Evolutionary conservation across 805 yeast species (phyloP), one percentile per base, ranked within the genome.

Genomic region (Sugiyamaella lignohabitans): DNA sequence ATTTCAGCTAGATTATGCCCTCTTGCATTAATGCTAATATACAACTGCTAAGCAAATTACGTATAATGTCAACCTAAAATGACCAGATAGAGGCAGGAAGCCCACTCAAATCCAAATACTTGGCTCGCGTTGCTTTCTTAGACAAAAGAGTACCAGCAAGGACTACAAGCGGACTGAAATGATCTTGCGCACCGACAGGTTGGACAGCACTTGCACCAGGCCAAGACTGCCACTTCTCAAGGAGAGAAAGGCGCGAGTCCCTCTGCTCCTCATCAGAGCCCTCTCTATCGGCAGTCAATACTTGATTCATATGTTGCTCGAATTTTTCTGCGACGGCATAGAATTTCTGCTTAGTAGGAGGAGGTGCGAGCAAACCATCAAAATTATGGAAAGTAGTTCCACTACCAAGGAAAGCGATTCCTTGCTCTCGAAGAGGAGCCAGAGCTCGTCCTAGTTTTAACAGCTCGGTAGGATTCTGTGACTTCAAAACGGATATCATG

Each of bases 101-200:
- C 11, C 17, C 40, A 19, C 17, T 6, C 11, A 45, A 14, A 16
- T 40, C 27, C 10, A 39, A 17, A 8, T 19, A 24, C 11, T 23
- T 40, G 5, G 27, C 44, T 29, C 48, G 20, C 14, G 21, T 17
- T 2, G 44, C 48, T 23, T 24, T 17, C 19, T 16, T 20, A 21
- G 16, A 23, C 2, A 21, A 16, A 36, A 45, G 19, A 18, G 48
- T 45, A 8, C 44, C 48, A 30, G 48, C 48, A 3, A 45, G 40
- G 6, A 45, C 44, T 10, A 45, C 44, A 22, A 45, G 18, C 20
- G 48, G 48, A n/a, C 44, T 40, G 37, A 45, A 45, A 23, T 45
- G 48, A 19, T 45, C 48, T 11, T 30, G 23, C 4, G 38, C 34
- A 18, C 44, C 40, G 5, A 38, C 24, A 2, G 48, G 48, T 16